Percentiles rank a stretch among this genome's conserved stretches.
Evolutionary conservation across 371 early-diverging fungal genomes (phyloP).

Genomic region (Mortierella sp.): DNA sequence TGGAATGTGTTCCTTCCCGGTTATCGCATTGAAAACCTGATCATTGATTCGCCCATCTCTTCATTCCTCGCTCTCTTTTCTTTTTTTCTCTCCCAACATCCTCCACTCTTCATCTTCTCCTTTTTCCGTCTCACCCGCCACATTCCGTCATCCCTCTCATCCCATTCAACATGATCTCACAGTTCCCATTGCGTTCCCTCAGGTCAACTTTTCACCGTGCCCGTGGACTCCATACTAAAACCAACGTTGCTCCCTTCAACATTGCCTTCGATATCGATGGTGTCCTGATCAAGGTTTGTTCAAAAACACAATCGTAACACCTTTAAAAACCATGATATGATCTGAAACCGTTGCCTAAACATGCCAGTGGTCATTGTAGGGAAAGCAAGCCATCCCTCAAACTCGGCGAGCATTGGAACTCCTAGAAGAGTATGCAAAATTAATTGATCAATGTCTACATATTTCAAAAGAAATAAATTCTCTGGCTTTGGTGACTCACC

Average conservation of each 20-base stretch:
- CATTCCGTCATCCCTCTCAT: not conserved
- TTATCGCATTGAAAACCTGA: not conserved
- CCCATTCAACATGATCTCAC: not conserved
- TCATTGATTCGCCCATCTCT: not conserved
- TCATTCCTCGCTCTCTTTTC: not conserved
- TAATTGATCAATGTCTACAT: not conserved
- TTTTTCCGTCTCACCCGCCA: not conserved
- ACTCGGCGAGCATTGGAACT: slow-evolving; percentile 38
- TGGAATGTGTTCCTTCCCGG: not conserved
- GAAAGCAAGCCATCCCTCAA: slow-evolving; percentile 42
- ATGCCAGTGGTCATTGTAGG: slow-evolving; percentile 7
- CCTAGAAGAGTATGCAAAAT: slow-evolving; percentile 27
- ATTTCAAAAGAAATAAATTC: not conserved
- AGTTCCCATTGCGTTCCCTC: not conserved
- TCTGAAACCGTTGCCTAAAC: not conserved
- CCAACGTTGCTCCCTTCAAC: slow-evolving; percentile 20
- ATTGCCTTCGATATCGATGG: slow-evolving; percentile 41
- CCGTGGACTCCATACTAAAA: slow-evolving; percentile 16
- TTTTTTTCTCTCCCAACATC: no score
- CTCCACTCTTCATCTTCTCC: not conserved
- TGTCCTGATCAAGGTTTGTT: slow-evolving; percentile 33
- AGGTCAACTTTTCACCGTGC: not conserved
- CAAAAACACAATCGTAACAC: not conserved
- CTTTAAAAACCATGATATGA: not conserved
- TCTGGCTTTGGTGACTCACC: slow-evolving; percentile 3